These are phyloP conservation scores for Daedaleopsis sinensis DNA, from an alignment of 768 basidiomycete genomes.

Conservation along the genomic window DNA sequence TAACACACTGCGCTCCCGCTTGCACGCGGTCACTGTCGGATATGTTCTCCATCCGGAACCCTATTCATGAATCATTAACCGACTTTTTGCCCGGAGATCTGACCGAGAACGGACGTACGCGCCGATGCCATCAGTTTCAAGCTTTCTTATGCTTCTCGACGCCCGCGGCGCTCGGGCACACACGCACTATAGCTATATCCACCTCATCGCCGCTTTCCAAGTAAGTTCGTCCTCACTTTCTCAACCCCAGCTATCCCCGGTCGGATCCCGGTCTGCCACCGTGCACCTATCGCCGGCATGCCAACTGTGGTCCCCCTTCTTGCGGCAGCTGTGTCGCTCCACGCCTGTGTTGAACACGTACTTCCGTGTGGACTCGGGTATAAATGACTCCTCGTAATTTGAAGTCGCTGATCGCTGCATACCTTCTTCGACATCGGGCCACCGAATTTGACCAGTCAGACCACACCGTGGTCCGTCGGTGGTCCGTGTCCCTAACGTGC, in stretches of 20 bases:
- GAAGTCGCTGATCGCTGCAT: not conserved
- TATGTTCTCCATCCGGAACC: not conserved
- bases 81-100: not conserved
- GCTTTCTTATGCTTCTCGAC: constrained; percentile 9
- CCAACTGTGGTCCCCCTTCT: not conserved
- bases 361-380: not conserved
- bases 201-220: constrained; percentile 12
- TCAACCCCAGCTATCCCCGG: not conserved
- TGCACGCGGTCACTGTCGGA: not conserved
- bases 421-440: not conserved
- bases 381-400: not conserved
- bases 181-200: constrained; percentile 4
- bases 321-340: not conserved
- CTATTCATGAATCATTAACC: not conserved
- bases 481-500: not conserved
- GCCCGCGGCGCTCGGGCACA: constrained; percentile 12
- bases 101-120: not conserved
- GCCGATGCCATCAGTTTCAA: constrained; percentile 22
- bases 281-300: not conserved
- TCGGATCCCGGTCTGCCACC: constrained; percentile 10
- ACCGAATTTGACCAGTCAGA: constrained; percentile 1
- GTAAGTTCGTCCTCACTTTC: not conserved
- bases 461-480: not conserved
- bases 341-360: no score
- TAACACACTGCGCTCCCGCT: not conserved